Percentiles rank a stretch among this genome's conserved stretches.
phyloP scores from a whole-genome alignment of 495 filamentous ascomycete genomes.

The Saxophila tyrrhenica region DNA sequence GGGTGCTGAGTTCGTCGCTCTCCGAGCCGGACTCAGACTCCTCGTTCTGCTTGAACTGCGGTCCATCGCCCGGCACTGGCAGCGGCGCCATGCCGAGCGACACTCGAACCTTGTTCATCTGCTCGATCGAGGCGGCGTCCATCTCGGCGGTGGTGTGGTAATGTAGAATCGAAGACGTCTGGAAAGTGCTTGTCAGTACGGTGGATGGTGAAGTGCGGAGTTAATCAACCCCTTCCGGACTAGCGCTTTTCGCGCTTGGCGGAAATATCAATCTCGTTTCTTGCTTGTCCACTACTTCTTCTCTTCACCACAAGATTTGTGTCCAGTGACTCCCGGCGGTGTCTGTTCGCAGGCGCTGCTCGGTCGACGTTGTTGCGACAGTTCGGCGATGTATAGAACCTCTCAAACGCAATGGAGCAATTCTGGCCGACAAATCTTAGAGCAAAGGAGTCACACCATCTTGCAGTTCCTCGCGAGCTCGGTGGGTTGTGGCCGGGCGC shows the following conservation, averaged over 20 bases:
- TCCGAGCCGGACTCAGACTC: slow-evolving; percentile 36
- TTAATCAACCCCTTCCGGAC: not conserved
- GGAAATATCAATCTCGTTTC: slow-evolving; percentile 2
- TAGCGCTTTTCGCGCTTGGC: slow-evolving; percentile 3
- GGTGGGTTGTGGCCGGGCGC: slow-evolving; percentile 34
- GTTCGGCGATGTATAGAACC: slow-evolving; percentile 79
- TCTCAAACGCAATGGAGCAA: slow-evolving; percentile 65
- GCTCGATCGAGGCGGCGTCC: slow-evolving; percentile 49
- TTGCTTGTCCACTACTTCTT: slow-evolving; percentile 34
- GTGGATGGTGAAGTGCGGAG: not conserved
- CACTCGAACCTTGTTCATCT: slow-evolving; percentile 84
- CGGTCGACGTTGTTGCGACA: slow-evolving; percentile 55
- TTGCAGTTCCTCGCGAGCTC: slow-evolving; percentile 13
- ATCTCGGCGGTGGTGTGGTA: slow-evolving; percentile 7
- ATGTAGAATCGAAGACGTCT: not conserved
- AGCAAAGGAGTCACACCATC: slow-evolving; percentile 40
- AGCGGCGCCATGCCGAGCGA: slow-evolving; percentile 85
- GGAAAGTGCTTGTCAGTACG: not conserved
- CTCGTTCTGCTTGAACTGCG: slow-evolving; percentile 48
- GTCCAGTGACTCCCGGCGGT: slow-evolving; percentile 57
- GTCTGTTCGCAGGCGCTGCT: slow-evolving; percentile 24
- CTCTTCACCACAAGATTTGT: slow-evolving; percentile 60
- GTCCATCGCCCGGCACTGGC: slow-evolving; percentile 61
- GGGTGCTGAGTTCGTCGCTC: slow-evolving; percentile 58
- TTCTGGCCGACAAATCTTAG: slow-evolving; percentile 90